Percentiles rank a stretch among this genome's conserved stretches.
phyloP scores from a whole-genome alignment of 345 rosid genomes.

The Aquilaria sinensis region DNA sequence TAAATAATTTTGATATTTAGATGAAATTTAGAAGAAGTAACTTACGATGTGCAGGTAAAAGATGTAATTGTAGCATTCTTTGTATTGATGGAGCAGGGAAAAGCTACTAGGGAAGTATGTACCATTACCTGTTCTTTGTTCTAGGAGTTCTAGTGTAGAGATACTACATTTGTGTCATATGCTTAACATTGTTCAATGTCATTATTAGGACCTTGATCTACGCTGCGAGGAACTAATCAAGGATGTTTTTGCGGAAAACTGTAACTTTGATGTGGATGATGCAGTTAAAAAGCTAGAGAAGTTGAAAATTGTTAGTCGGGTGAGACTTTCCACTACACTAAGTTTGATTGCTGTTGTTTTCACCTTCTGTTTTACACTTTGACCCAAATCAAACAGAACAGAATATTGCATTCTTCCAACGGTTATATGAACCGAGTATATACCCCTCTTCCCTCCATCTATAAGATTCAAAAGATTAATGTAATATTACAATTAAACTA shows the following conservation, averaged over 20 bases:
- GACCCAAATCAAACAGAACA: too few relatives aligned
- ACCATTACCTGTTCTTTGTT: background rate
- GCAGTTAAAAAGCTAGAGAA: conserved; percentile 85
- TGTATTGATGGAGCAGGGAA: conserved; percentile 89
- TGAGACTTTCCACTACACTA: conserved; percentile 17
- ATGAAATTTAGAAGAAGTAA: too few relatives aligned
- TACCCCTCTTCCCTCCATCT: too few relatives aligned
- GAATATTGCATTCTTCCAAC: too few relatives aligned
- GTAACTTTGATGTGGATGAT: conserved; percentile 94
- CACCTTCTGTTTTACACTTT: too few relatives aligned
- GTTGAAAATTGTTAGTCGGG: conserved; percentile 72
- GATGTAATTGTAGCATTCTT: conserved; percentile 78
- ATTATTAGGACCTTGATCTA: conserved; percentile 62
- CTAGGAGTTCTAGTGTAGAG: background rate
- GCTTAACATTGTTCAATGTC: too few relatives aligned
- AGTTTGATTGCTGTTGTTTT: background rate
- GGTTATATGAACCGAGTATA: too few relatives aligned
- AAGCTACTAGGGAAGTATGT: conserved; percentile 67
- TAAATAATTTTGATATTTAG: too few relatives aligned
- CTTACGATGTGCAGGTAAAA: conserved; percentile 52
- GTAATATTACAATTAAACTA: too few relatives aligned
- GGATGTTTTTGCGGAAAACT: conserved; percentile 73
- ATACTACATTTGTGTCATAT: background rate
- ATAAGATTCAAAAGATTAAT: too few relatives aligned
- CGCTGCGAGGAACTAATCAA: conserved; percentile 78